A percentile compares a stretch with the other conserved stretches of the same genome.
Evolutionary conservation across 164 flowering plant genomes (phyloP).

Genomic region (Cinnamomum chago): DNA sequence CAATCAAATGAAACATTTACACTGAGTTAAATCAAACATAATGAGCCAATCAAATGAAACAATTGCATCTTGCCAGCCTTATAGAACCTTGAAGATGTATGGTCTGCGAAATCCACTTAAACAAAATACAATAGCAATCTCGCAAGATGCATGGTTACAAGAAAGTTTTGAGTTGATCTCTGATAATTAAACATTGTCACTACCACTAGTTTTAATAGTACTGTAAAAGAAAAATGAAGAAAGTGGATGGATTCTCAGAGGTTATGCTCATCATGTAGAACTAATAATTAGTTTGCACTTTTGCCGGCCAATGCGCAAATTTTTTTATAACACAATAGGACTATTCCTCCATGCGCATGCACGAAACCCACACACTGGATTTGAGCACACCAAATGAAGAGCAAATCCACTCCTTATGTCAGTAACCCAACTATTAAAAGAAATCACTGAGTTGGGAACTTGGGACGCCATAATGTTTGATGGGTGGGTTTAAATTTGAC

Average conservation of each 20-base stretch:
- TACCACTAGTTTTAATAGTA: no score
- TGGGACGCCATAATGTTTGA: neutral
- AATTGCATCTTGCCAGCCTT: constrained; percentile 83
- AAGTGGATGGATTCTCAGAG: neutral
- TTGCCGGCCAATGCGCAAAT: no score
- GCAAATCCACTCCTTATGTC: no score
- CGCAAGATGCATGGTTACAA: no score
- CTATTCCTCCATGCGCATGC: neutral
- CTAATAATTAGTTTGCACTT: no score
- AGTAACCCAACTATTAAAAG: neutral
- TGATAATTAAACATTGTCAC: no score
- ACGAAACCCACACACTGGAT: no score
- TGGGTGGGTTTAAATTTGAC: neutral
- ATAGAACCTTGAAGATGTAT: constrained; percentile 66
- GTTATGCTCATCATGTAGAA: neutral
- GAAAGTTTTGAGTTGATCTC: no score
- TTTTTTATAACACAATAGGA: neutral
- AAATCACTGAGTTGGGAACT: neutral
- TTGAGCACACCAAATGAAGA: no score
- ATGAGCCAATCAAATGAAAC: no score
- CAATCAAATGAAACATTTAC: neutral
- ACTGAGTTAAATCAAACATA: no score
- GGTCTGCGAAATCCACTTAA: constrained; percentile 49
- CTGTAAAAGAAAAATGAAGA: neutral
- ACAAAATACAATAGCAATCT: neutral